phyloP scores from a whole-genome alignment of 1,284 basidiomycete species.

The Cryptococcus hybrid region DNA sequence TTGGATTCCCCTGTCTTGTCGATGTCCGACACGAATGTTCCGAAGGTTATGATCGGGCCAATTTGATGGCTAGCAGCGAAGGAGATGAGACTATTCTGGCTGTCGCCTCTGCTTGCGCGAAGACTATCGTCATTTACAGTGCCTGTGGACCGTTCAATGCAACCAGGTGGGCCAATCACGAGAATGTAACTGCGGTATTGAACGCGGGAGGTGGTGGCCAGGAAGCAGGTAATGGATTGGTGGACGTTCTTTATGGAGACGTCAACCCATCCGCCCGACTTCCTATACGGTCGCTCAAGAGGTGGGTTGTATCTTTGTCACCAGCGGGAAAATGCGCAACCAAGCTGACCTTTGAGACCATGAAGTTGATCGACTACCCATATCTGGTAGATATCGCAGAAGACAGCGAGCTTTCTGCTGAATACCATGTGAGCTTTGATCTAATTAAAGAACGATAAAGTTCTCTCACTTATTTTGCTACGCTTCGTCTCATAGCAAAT shows the following conservation, averaged over 20 bases:
- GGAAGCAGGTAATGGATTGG: conserved; percentile 65
- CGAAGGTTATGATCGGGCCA: conserved; percentile 1
- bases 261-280: conserved; percentile 65
- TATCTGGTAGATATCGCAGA: not conserved
- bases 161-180: conserved; percentile 48
- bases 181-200: conserved; percentile 61
- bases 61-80: conserved; percentile 15
- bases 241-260: conserved; percentile 71
- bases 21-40: conserved; percentile 11
- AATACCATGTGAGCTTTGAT: not conserved
- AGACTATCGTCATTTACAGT: conserved; percentile 17
- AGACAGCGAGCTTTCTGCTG: conserved; percentile 13
- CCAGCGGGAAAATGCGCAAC: too few species aligned
- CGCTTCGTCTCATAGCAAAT: not conserved
- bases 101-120: conserved; percentile 15
- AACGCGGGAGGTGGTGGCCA: conserved; percentile 76
- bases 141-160: conserved; percentile 14
- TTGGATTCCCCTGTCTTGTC: conserved; percentile 8
- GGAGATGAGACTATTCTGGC: conserved; percentile 16
- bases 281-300: not conserved
- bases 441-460: not conserved
- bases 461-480: not conserved
- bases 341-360: not conserved
- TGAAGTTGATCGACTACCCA: not conserved
- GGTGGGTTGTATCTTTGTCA: not conserved